Evolutionary conservation across 2,329 filamentous ascomycete genomes (phyloP).

Genomic region (Cercospora sesami): DNA sequence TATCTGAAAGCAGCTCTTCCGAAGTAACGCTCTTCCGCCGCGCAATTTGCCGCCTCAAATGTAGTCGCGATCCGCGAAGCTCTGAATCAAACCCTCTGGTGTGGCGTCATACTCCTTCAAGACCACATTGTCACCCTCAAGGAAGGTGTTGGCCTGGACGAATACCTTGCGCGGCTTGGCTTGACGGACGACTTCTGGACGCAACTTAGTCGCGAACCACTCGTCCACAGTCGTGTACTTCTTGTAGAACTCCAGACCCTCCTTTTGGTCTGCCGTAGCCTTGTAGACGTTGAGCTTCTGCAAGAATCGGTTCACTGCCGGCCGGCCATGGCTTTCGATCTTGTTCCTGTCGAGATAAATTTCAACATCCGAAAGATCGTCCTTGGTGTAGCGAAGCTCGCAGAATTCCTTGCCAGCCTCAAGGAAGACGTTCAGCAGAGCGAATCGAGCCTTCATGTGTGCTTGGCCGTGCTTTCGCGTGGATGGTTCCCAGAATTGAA

Average conservation of each 20-base stretch:
- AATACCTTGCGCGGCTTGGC: conserved; percentile 88
- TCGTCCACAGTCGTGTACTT: conserved; percentile 81
- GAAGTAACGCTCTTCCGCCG: background rate
- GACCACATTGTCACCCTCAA: conserved; percentile 66
- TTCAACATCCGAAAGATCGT: conserved; percentile 71
- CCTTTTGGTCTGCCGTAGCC: conserved; percentile 77
- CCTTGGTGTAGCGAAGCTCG: conserved; percentile 70
- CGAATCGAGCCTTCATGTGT: conserved; percentile 64
- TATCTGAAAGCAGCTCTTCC: background rate
- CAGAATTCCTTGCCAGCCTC: conserved; percentile 85
- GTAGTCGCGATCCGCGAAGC: conserved; percentile 53
- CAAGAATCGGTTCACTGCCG: conserved; percentile 80
- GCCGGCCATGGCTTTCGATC: conserved; percentile 78
- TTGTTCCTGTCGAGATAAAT: conserved; percentile 83
- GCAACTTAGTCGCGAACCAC: conserved; percentile 79
- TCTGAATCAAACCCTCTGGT: conserved; percentile 77
- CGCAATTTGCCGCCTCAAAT: conserved; percentile 28
- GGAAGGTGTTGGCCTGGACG: conserved; percentile 85
- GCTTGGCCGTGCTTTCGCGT: conserved; percentile 87
- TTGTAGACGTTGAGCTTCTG: conserved; percentile 94
- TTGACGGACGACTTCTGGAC: conserved; percentile 71
- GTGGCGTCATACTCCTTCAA: conserved; percentile 85
- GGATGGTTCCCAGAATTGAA: conserved; percentile 88
- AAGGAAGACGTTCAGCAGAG: conserved; percentile 81
- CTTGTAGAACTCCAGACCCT: conserved; percentile 76